Percentiles rank a stretch among this genome's conserved stretches.
These are phyloP conservation scores for Entophlyctis luteolus DNA, from an alignment of 192 early-diverging fungal species.

Conservation along the genomic window DNA sequence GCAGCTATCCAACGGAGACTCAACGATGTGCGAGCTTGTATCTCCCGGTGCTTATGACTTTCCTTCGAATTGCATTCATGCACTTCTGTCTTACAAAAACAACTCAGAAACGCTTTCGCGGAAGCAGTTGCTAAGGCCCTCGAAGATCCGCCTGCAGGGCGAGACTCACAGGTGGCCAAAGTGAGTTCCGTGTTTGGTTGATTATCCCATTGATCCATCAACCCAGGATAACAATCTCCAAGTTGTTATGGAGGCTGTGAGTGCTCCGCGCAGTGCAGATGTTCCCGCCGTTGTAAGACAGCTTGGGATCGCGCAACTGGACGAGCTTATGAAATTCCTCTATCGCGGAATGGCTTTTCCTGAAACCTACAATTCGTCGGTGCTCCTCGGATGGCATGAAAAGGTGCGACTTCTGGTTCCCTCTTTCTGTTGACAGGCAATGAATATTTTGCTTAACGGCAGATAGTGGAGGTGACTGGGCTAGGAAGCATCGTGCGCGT, in stretches of 20 bases:
- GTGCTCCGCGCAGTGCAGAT: conserved; percentile 67
- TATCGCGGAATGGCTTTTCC: conserved; percentile 87
- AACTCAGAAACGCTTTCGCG: conserved; percentile 25
- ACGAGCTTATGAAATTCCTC: conserved; percentile 86
- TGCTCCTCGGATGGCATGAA: conserved; percentile 90
- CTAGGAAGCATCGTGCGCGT: conserved; percentile 86
- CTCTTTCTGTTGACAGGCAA: not conserved
- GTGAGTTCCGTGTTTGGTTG: not conserved
- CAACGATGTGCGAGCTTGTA: conserved; percentile 59
- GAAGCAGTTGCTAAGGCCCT: conserved; percentile 34
- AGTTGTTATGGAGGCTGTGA: conserved; percentile 78
- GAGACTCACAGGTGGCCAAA: conserved; percentile 31
- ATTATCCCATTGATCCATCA: not conserved
- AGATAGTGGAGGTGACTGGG: conserved; percentile 80
- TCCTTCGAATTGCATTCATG: not conserved
- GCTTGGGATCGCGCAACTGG: conserved; percentile 61
- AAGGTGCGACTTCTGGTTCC: conserved; percentile 61
- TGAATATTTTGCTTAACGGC: not conserved
- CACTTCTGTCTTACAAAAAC: not conserved
- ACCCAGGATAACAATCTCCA: conserved; percentile 67
- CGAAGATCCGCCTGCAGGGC: conserved; percentile 39
- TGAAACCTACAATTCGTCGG: conserved; percentile 74
- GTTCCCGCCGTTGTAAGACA: conserved; percentile 58
- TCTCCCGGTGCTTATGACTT: conserved; percentile 55
- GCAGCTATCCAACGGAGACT: conserved; percentile 53